These are phyloP conservation scores for Tuctoria greenei DNA, from an alignment of 176 grass and related monocot species.

Conservation along the genomic window DNA sequence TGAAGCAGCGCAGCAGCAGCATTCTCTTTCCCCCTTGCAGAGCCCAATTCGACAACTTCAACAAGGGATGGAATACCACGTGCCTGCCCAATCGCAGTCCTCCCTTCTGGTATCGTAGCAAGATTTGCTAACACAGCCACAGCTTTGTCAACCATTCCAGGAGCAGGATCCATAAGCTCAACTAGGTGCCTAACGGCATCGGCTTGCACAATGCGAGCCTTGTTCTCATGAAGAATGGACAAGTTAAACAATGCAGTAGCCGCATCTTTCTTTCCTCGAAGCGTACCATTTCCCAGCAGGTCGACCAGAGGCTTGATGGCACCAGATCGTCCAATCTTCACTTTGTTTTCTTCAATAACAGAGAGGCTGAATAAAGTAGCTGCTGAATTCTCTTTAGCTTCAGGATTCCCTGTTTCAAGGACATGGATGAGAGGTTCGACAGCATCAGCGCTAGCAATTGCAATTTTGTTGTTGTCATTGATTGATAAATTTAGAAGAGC, in stretches of 20 bases:
- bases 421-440: conserved; percentile 91
- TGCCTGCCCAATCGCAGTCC: conserved; percentile 75
- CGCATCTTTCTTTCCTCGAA: conserved; percentile 92
- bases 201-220: conserved; percentile 75
- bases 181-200: conserved; percentile 82
- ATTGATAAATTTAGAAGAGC: conserved; percentile 91
- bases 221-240: conserved; percentile 94
- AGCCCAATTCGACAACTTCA: conserved; percentile 95
- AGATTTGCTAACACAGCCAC: conserved; percentile 93
- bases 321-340: conserved; percentile 78
- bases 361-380: conserved; percentile 96
- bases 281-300: conserved; percentile 76
- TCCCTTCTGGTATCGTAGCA: conserved; percentile 89
- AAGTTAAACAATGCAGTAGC: conserved; percentile 93
- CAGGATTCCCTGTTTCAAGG: conserved; percentile 78
- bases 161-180: conserved; percentile 93
- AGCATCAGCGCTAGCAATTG: conserved; percentile 76
- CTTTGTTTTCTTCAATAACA: conserved; percentile 90
- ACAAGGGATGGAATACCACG: conserved; percentile 77
- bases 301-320: conserved; percentile 79
- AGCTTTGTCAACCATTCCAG: conserved; percentile 98
- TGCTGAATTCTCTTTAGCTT: conserved; percentile 92
- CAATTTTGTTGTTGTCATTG: conserved; percentile 95
- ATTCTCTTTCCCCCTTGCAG: conserved; percentile 90
- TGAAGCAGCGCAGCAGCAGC: conserved; percentile 87